Conservation (phyloP, 225 moss, liverwort and hornwort species). For the Marchantia paleacea region DNA sequence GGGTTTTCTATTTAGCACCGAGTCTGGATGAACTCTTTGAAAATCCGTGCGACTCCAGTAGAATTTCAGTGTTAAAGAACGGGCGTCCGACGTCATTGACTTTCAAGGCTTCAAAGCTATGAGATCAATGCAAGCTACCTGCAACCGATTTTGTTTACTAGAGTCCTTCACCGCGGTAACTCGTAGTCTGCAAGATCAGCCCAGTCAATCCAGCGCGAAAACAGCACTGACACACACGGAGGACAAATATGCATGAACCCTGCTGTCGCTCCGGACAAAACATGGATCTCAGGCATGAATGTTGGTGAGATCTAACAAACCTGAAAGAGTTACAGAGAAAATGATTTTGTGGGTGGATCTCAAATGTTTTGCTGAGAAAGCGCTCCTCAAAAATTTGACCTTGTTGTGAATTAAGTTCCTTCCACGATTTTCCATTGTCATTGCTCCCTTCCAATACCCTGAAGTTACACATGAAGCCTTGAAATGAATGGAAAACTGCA, state of each 20-base stretch:
- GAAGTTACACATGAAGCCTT: not conserved
- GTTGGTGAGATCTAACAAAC: constrained; percentile 5
- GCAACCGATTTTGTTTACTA: constrained; percentile 18
- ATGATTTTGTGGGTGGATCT: constrained; percentile 36
- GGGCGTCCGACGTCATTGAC: not conserved
- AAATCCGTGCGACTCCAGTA: no score
- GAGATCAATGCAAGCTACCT: constrained; percentile 32
- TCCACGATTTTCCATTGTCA: constrained; percentile 46
- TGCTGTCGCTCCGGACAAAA: not conserved
- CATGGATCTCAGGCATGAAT: no score
- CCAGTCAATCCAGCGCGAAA: not conserved
- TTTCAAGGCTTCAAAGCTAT: constrained; percentile 25
- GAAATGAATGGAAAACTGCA: not conserved
- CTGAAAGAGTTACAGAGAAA: constrained; percentile 43
- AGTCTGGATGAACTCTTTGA: no score
- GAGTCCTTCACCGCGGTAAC: constrained; percentile 16
- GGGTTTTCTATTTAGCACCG: no score
- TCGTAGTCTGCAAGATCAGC: constrained; percentile 21
- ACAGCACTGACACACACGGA: not conserved
- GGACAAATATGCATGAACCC: not conserved
- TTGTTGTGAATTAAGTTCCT: constrained; percentile 44
- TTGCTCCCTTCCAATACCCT: constrained; percentile 54
- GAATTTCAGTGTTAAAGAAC: no score
- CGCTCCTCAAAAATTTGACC: constrained; percentile 42
- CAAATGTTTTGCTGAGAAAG: constrained; percentile 42